Evolutionary conservation across 2,329 filamentous ascomycete genomes (phyloP).

Genomic region (Alternaria sp.): DNA sequence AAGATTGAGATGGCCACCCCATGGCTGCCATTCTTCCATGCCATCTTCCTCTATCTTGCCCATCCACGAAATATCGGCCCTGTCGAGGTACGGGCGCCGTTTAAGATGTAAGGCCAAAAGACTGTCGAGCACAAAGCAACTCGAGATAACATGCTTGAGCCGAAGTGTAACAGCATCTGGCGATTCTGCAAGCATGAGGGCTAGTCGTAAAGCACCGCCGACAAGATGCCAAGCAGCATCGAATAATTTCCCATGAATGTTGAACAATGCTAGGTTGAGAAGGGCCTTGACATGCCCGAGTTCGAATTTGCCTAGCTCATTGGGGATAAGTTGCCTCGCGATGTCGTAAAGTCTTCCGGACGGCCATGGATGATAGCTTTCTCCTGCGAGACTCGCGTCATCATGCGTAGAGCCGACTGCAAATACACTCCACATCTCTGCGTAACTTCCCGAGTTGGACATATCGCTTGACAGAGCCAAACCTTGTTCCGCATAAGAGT

Average conservation of each 20-base stretch:
- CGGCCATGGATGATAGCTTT: conserved; percentile 2
- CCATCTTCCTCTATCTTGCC: conserved; percentile 67
- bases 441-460: conserved; percentile 45
- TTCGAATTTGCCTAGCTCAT: conserved; percentile 36
- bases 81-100: conserved; percentile 57
- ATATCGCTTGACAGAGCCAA: conserved; percentile 37
- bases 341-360: conserved; percentile 27
- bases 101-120: conserved; percentile 60
- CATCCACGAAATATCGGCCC: conserved; percentile 54
- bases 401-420: conserved; percentile 45
- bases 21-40: conserved; percentile 75
- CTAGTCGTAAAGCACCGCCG: conserved; percentile 65
- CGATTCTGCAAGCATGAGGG: conserved; percentile 49
- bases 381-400: not conserved
- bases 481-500: conserved; percentile 58
- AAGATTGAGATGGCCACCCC: conserved; percentile 61
- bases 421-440: conserved; percentile 54
- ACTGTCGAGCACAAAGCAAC: conserved; percentile 68
- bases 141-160: conserved; percentile 55
- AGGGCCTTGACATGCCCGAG: conserved; percentile 51
- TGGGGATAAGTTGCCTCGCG: conserved; percentile 35
- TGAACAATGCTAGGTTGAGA: conserved; percentile 63
- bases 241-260: conserved; percentile 64
- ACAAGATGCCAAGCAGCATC: conserved; percentile 68
- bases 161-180: conserved; percentile 37